phyloP scores from a whole-genome alignment of 1,284 basidiomycete genomes.

The Cystobasidium pallidum region DNA sequence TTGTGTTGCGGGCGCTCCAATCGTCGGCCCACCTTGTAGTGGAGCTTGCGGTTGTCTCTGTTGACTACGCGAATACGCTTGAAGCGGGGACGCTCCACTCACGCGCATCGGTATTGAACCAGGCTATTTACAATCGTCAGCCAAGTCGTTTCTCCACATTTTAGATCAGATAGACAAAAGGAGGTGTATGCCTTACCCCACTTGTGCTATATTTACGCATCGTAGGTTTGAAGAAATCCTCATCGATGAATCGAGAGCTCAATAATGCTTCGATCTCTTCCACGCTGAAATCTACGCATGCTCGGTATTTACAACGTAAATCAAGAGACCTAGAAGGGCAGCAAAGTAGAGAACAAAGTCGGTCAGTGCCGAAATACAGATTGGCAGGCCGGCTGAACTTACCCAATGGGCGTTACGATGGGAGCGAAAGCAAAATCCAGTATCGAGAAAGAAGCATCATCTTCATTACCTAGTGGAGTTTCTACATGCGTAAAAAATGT shows the following conservation, averaged over 20 bases:
- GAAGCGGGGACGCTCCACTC: conserved; percentile 18
- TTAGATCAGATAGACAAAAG: background rate
- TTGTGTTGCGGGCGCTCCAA: background rate
- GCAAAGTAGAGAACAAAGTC: background rate
- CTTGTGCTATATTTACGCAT: conserved; percentile 41
- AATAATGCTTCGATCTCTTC: conserved; percentile 53
- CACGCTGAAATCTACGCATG: conserved; percentile 50
- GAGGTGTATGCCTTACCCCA: background rate
- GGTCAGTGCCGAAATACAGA: no score
- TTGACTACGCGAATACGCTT: conserved; percentile 20
- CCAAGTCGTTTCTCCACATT: background rate
- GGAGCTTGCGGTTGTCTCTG: conserved; percentile 15
- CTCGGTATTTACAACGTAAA: conserved; percentile 49
- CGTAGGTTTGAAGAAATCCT: conserved; percentile 53
- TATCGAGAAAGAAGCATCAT: conserved; percentile 9
- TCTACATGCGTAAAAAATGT: conserved; percentile 11
- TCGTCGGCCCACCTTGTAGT: no score
- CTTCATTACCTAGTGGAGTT: conserved; percentile 35
- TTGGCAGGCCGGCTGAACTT: no score
- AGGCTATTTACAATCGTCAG: conserved; percentile 6
- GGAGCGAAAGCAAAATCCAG: conserved; percentile 48
- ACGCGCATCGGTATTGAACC: conserved; percentile 44
- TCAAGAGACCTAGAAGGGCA: conserved; percentile 40
- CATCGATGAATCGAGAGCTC: conserved; percentile 53
- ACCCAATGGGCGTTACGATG: conserved; percentile 51